Evolutionary conservation across 73 alveolate genomes (phyloP).

Genomic region (Paramecium tetraurelia): DNA sequence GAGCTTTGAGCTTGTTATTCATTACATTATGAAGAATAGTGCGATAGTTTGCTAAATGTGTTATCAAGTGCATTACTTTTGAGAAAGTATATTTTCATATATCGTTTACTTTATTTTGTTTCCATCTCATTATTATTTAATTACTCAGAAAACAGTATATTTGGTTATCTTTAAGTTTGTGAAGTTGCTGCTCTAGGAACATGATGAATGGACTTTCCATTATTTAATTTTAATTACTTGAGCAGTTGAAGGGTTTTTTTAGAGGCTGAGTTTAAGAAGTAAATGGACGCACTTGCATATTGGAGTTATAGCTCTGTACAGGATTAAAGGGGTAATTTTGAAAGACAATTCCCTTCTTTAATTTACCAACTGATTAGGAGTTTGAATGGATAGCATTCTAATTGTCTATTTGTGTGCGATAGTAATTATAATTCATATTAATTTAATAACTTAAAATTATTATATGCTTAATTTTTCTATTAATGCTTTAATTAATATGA

Average conservation of each 20-base stretch:
- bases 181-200: conserved; percentile 38
- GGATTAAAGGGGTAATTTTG: conserved; percentile 27
- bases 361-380: conserved; percentile 11
- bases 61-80: background rate
- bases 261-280: conserved; percentile 12
- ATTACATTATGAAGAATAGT: conserved; percentile 3
- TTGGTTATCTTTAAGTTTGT: background rate
- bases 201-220: background rate
- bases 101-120: conserved; percentile 7
- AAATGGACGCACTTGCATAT: conserved; percentile 11
- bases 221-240: background rate
- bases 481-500: background rate
- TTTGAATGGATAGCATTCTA: background rate
- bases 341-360: conserved; percentile 21
- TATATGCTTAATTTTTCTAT: background rate
- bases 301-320: background rate
- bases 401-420: background rate
- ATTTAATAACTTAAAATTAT: background rate
- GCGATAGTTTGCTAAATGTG: background rate
- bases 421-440: background rate
- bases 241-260: conserved; percentile 37
- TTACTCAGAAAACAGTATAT: background rate
- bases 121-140: background rate
- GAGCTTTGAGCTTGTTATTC: background rate
- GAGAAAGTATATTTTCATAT: background rate